These are phyloP conservation scores for Vigna radiata DNA, from an alignment of 306 rosid genomes.

Conservation along the genomic window DNA sequence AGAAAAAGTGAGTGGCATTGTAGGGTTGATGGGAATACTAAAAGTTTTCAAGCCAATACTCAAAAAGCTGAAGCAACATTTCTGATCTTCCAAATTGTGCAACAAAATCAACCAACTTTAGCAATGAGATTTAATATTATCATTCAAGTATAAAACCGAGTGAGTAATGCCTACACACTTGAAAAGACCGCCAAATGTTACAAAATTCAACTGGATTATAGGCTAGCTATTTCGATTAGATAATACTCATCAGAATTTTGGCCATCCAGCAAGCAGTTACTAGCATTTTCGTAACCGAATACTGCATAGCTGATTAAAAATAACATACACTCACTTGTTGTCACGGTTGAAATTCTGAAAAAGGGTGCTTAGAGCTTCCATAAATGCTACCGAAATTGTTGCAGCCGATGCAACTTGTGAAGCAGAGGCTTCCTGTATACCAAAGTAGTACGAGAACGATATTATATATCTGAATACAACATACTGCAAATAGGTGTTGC, in stretches of 20 bases:
- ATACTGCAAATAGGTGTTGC: conserved; percentile 8
- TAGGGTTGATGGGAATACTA: neutral
- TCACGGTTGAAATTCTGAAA: conserved; percentile 84
- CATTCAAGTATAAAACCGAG: neutral
- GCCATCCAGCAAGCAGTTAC: neutral
- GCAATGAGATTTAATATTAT: conserved; percentile 1
- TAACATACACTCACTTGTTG: conserved; percentile 66
- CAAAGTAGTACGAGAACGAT: conserved; percentile 31
- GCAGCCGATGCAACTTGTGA: conserved; percentile 95
- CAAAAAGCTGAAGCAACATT: conserved; percentile 25
- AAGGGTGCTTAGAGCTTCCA: conserved; percentile 94
- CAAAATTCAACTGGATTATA: neutral
- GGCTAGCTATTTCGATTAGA: conserved; percentile 6
- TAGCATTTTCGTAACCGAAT: neutral
- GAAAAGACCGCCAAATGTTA: neutral
- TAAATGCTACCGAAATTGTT: conserved; percentile 90
- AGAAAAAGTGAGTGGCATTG: neutral
- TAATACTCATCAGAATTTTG: neutral
- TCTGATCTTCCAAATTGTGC: conserved; percentile 2
- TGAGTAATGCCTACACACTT: neutral
- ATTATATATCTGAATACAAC: conserved; percentile 34
- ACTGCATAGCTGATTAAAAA: conserved; percentile 8
- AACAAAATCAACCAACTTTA: neutral
- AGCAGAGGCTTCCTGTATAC: conserved; percentile 83
- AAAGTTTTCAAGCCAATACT: neutral